phyloP scores from a whole-genome alignment of 2,329 filamentous ascomycete species.

The Bretziella fagacearum region DNA sequence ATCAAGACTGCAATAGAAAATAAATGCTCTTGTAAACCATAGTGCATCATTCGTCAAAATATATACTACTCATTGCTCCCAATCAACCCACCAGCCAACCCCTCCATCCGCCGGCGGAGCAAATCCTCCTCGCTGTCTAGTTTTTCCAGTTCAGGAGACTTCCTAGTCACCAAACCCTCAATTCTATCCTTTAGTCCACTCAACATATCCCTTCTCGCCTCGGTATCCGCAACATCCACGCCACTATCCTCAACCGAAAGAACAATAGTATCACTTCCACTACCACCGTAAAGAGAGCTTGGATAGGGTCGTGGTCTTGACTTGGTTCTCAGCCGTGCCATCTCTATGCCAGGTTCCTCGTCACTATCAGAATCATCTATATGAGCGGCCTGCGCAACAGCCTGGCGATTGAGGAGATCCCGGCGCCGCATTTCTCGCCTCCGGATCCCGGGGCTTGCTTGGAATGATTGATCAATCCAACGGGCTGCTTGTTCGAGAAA shows the following conservation, averaged over 20 bases:
- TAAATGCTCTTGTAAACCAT: too few relatives aligned
- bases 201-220: conserved; percentile 19
- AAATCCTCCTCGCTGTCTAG: conserved; percentile 41
- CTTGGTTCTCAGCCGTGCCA: conserved; percentile 42
- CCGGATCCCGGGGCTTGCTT: conserved; percentile 1
- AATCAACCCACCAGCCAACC: conserved; percentile 36
- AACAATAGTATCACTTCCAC: conserved; percentile 15
- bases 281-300: neutral
- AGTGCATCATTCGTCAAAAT: too few relatives aligned
- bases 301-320: neutral
- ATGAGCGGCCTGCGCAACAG: conserved; percentile 1
- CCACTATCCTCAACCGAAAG: conserved; percentile 15
- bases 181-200: conserved; percentile 18
- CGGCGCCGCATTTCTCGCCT: conserved; percentile 7
- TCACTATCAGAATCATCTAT: conserved; percentile 2
- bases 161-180: conserved; percentile 19
- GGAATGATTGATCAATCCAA: conserved; percentile 72
- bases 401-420: conserved; percentile 2
- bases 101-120: conserved; percentile 40
- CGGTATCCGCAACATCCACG: conserved; percentile 17
- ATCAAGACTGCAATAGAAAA: too few relatives aligned
- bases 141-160: conserved; percentile 33
- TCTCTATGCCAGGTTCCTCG: conserved; percentile 70
- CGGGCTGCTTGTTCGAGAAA: conserved; percentile 61
- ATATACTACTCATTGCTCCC: conserved; percentile 20